Conservation (phyloP, 2,329 filamentous ascomycete species). For the Furcasterigmium furcatum region DNA sequence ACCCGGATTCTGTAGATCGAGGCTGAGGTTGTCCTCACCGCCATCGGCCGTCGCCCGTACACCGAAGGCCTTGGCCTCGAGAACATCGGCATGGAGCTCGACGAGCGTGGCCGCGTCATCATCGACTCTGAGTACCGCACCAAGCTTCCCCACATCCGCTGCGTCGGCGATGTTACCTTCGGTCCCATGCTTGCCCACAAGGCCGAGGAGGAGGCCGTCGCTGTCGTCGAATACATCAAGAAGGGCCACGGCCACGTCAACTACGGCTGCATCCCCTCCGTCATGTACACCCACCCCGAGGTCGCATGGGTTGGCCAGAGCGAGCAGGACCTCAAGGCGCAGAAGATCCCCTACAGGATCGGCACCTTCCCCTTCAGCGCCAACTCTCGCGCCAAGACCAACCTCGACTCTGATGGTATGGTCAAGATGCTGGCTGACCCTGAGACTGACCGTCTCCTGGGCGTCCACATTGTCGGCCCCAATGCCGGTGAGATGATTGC, state of each 20-base stretch:
- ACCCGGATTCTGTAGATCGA: constrained; percentile 78
- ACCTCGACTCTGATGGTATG: constrained; percentile 90
- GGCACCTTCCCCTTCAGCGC: constrained; percentile 96
- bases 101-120: constrained; percentile 90
- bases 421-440: constrained; percentile 97
- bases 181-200: constrained; percentile 99
- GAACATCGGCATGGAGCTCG: constrained; percentile 86
- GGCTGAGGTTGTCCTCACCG: constrained; percentile 91
- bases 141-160: constrained; percentile 94
- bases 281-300: constrained; percentile 99
- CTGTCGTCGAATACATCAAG: constrained; percentile 93
- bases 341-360: constrained; percentile 86
- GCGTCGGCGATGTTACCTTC: constrained; percentile 94
- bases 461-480: constrained; percentile 93
- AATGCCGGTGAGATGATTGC: constrained; percentile 99
- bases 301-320: constrained; percentile 98
- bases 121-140: constrained; percentile 99
- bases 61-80: constrained; percentile 88
- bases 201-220: constrained; percentile 96
- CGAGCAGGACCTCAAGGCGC: constrained; percentile 90
- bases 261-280: constrained; percentile 94
- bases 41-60: constrained; percentile 94
- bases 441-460: constrained; percentile 92
- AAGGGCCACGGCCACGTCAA: constrained; percentile 99
- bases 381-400: constrained; percentile 98